phyloP scores from a whole-genome alignment of 805 yeast species.

The Yamadazyma phyllophila region DNA sequence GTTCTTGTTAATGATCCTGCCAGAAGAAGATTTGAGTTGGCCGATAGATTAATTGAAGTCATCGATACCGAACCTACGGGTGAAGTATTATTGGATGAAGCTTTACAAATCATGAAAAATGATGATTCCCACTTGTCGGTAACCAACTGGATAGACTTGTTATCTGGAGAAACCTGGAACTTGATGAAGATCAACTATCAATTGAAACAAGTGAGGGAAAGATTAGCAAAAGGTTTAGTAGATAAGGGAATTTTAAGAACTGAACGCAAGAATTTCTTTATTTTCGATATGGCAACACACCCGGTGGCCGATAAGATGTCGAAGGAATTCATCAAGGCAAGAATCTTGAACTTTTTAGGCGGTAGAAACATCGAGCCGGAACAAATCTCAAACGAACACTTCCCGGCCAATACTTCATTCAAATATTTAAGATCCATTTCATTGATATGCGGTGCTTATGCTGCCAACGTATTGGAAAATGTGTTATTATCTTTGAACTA shows the following conservation, averaged over 20 bases:
- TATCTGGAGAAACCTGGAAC: conserved; percentile 97
- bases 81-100: conserved; percentile 91
- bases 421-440: conserved; percentile 75
- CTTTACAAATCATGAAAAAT: conserved; percentile 82
- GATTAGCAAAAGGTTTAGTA: conserved; percentile 93
- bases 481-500: conserved; percentile 73
- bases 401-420: conserved; percentile 67
- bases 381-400: conserved; percentile 47
- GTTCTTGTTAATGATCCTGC: conserved; percentile 90
- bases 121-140: conserved; percentile 79
- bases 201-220: conserved; percentile 93
- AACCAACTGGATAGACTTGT: conserved; percentile 87
- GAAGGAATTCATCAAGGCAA: conserved; percentile 74
- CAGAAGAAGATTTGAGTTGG: conserved; percentile 80
- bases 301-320: conserved; percentile 86
- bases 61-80: conserved; percentile 87
- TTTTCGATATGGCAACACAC: conserved; percentile 98
- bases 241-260: conserved; percentile 96
- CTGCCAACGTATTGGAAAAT: conserved; percentile 95
- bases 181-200: conserved; percentile 91
- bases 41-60: conserved; percentile 86
- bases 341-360: conserved; percentile 69
- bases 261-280: conserved; percentile 88
- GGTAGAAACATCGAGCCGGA: conserved; percentile 62
- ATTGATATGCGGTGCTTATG: conserved; percentile 84